Base-by-base conservation (phyloP, 106 monocot species). In the Allium cepa region DNA sequence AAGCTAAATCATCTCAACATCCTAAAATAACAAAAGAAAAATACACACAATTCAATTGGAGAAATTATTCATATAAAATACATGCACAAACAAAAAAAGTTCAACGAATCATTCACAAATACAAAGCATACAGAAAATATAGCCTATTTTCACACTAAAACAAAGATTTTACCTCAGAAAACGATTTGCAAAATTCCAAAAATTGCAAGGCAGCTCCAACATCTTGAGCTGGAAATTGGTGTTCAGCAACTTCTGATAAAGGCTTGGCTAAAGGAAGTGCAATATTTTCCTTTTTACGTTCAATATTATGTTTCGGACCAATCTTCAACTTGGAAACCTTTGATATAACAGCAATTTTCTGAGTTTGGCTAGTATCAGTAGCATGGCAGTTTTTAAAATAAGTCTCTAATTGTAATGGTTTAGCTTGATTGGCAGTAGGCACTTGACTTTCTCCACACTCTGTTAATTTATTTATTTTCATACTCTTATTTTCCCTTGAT, bases 201-300 rank as follows among this genome's bases (percentile, higher is more conserved):
- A 90, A 90, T 58, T 85, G 89, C 56, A 90, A 56, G 9, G 82
- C 85, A 50, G 62, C 17, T 18, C 89, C 85, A 60, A 85, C 73
- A 72, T 85, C 78, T 50, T 83, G 74, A 56, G 28, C 48, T 1
- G 63, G 67, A 47, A 82, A 59, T 50, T 85, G 75, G 16, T 62
- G 56, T 28, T 80, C 82, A 4, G 70, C 79, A 60, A 85, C 66
- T 28, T 62, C 59, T n/a, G 53, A 53, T 64, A 90, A 67, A 0
- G 56, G 73, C 26, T n/a, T 73, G n/a, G 83, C 85, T 49, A 46
- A 50, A 53, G 85, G 86, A 12, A 83, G 75, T 16, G 74, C 62
- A 57, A 53, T 15, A 14, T 67, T 61, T 62, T 75, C 50, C 45
- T 69, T 7, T 1, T 47, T 27, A 47, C 59, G 8, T 63, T 69